Base-by-base conservation (phyloP, 2,329 filamentous ascomycete genomes). In the Acephala macrosclerotiorum region DNA sequence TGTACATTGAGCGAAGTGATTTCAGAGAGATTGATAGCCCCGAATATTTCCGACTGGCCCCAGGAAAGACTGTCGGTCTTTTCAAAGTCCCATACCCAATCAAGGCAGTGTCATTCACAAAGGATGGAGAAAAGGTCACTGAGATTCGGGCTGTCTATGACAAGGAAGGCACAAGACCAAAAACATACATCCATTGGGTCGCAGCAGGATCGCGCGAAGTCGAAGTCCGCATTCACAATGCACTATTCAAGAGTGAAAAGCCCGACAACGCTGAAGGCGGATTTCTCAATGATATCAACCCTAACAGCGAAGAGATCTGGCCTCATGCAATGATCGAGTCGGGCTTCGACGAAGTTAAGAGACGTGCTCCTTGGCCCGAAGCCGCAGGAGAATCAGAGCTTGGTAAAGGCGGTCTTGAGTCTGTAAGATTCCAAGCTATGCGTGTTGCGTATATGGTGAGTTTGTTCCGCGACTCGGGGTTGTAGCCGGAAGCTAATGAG, bases 181-280 rank as follows among this genome's bases (percentile, higher is more conserved):
- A 96, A 81, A 89, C 93, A 1, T 92, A 88, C 75, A 97, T 97
- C 76, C 94, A 97, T 76, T 97, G 95, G 95, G 92, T 97, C 6
- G 88, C 89, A 5, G 87, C 89, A 45, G 89, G 87, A 1, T 86
- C 90, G 0, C 84, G 84, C 16, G 88, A 88, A 70, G 89, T 90
- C 14, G 91, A 94, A 78, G 91, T 89, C 49, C 91, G 94, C 66
- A 84, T 96, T 57, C 90, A 96, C 80, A 92, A 93, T 76, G 83
- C 88, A 2, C 85, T 98, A 0, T 97, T 97, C 86, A 94, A 93
- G 78, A 93, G 90, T 3, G 90, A 94, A 57, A 91, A 96, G 74
- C 94, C 95, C 2, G 89, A 90, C 45, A 86, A 89, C 12, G 89
- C 90, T 2, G 89, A 90, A 57, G 93, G 91, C 18, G 93, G 93